Percentiles rank a stretch among this genome's conserved stretches.
Conservation (phyloP, 306 rosid genomes). For the Cicer judaicum region DNA sequence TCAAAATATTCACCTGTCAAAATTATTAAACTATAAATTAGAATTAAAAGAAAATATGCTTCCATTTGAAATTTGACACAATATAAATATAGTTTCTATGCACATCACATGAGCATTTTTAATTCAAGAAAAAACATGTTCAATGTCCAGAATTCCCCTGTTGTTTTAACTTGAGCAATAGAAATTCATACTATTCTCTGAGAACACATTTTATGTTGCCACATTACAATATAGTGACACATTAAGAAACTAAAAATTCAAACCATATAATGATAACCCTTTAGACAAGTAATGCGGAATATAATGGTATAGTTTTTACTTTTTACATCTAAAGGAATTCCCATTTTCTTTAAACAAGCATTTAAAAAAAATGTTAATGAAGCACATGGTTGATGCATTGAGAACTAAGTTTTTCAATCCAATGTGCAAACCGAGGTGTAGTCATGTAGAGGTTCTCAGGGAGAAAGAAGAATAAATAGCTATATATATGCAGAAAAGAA, state of each 20-base stretch:
- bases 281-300: constrained; percentile 6
- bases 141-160: neutral
- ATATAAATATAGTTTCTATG: constrained; percentile 1
- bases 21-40: constrained; percentile 33
- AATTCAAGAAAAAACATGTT: constrained; percentile 1
- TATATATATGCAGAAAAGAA: constrained; percentile 12
- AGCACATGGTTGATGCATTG: neutral
- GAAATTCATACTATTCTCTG: constrained; percentile 10
- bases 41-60: constrained; percentile 33
- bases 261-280: constrained; percentile 24
- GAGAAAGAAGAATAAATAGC: constrained; percentile 20
- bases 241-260: constrained; percentile 18
- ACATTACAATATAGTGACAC: constrained; percentile 1
- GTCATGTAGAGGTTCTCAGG: neutral
- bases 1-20: constrained; percentile 79
- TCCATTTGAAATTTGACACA: constrained; percentile 19
- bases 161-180: constrained; percentile 14
- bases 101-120: constrained; percentile 17
- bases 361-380: neutral
- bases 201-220: neutral
- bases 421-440: constrained; percentile 27
- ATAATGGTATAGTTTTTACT: neutral
- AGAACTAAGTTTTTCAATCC: constrained; percentile 30
- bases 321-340: constrained; percentile 22
- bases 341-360: constrained; percentile 16